Evolutionary conservation across 73 alveolate genomes (phyloP).

Genomic region (Symbiodinium natans): DNA sequence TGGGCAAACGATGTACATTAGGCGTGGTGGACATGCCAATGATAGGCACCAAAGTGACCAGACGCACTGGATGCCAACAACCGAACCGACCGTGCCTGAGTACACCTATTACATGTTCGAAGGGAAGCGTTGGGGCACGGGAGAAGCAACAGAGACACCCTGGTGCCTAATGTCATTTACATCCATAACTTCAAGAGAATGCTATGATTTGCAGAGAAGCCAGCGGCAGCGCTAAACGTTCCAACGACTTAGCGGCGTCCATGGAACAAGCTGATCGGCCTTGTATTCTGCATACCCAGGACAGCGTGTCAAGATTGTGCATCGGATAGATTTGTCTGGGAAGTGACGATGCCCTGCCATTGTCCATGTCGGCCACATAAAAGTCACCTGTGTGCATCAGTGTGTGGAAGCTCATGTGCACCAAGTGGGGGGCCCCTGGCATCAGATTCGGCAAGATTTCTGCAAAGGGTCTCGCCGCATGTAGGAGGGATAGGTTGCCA

Average conservation of each 20-base stretch:
- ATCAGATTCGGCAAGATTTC: conserved; percentile 9
- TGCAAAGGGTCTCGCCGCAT: conserved; percentile 23
- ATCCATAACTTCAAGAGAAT: no score
- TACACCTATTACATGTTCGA: no score
- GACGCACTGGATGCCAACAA: no score
- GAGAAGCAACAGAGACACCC: no score
- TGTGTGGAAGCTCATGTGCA: conserved; percentile 83
- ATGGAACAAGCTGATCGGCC: conserved; percentile 46
- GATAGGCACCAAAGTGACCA: no score
- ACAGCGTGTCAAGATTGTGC: conserved; percentile 73
- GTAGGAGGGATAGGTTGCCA: conserved; percentile 2
- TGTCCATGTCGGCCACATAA: neutral
- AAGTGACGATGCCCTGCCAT: conserved; percentile 2
- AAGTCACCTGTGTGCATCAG: conserved; percentile 84
- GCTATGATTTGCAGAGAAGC: no score
- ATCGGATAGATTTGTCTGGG: conserved; percentile 88
- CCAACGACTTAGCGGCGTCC: conserved; percentile 65
- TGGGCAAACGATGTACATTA: no score
- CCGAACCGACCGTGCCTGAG: no score
- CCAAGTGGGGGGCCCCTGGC: conserved; percentile 80
- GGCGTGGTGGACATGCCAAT: no score
- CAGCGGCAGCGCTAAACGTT: conserved; percentile 34
- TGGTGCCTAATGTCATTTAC: no score
- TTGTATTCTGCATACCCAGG: conserved; percentile 81
- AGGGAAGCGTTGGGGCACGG: no score